Conservation (phyloP, 2,329 filamentous ascomycete genomes). For the Huntiella omanensis region DNA sequence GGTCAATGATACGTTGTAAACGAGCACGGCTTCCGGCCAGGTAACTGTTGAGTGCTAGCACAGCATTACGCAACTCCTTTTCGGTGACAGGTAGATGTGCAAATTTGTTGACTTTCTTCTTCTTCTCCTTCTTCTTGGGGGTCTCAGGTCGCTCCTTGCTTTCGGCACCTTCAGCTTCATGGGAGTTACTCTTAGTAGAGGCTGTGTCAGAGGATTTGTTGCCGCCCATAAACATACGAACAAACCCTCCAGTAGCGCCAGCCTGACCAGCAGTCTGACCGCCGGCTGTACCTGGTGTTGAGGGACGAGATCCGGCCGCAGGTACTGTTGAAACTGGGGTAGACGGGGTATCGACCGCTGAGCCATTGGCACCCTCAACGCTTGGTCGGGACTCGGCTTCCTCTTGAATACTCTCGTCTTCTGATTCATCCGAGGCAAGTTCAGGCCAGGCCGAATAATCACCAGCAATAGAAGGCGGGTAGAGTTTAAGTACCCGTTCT, state of each 20-base stretch:
- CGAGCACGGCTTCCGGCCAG: conserved; percentile 65
- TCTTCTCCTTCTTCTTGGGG: conserved; percentile 15
- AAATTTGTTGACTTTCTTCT: conserved; percentile 21
- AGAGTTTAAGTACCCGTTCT: conserved; percentile 69
- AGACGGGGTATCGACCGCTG: not conserved
- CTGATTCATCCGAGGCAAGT: conserved; percentile 27
- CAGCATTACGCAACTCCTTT: conserved; percentile 66
- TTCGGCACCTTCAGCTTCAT: conserved; percentile 34
- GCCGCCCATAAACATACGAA: conserved; percentile 31
- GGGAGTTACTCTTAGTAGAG: conserved; percentile 21
- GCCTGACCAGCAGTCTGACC: conserved; percentile 14
- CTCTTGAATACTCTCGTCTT: conserved; percentile 14
- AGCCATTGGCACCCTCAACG: not conserved
- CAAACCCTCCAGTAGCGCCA: conserved; percentile 25
- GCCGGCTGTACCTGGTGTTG: conserved; percentile 4
- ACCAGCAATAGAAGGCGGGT: conserved; percentile 68
- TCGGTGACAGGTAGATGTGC: conserved; percentile 46
- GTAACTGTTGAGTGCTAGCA: conserved; percentile 69
- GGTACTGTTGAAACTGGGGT: not conserved
- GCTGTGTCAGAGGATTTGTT: conserved; percentile 9
- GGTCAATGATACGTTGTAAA: conserved; percentile 42
- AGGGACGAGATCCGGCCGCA: conserved; percentile 4
- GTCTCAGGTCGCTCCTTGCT: conserved; percentile 17
- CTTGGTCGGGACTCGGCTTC: conserved; percentile 13
- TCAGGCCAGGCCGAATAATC: conserved; percentile 43